Base-by-base conservation (phyloP, 306 rosid genomes). In the Vicia faba region DNA sequence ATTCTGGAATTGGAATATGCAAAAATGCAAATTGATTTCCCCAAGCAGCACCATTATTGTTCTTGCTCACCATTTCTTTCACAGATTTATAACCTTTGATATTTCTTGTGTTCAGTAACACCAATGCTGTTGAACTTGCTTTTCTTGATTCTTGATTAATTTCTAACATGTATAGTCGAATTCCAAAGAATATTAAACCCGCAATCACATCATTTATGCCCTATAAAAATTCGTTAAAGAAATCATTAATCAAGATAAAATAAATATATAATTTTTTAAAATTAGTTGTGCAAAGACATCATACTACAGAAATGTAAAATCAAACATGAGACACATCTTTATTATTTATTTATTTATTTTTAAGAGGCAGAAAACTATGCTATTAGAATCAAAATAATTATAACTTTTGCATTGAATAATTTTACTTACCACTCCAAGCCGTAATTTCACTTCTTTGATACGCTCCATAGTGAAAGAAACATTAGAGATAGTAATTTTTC, bases 401-500 rank as follows among this genome's bases (percentile, higher is more conserved):
- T n/a, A n/a, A n/a, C n/a, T n/a, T n/a, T n/a, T n/a, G n/a, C n/a
- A n/a, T n/a, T 10, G 57, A 65, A 57, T 33, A 16, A 56, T 71
- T 18, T 58, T 1, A 78, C 81, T 5, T 76, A 87, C 95, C 86
- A 81, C 89, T 56, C 79, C 81, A 69, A 81, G 85, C 16, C 51
- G 65, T 14, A 73, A 16, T 43, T 78, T 81, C 13, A 81, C 54
- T 31, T 62, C 70, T 38, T 69, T 81, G 67, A 81, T 55, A 0
- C 4, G 70, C 29, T 80, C 84, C 48, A 84, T 43, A 5, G 80
- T 69, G 40, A 81, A 78, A 0, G 77, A 19, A 8, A 81, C 59
- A 64, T 13, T 53, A 5, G 85, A 78, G 63, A 84, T 67, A 31
- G 46, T 19, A n/a, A 70, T 28, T 1, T 80, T 70, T 6, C 66